Base-by-base conservation (phyloP, 208 protist species). In the Leishmania braziliensis region DNA sequence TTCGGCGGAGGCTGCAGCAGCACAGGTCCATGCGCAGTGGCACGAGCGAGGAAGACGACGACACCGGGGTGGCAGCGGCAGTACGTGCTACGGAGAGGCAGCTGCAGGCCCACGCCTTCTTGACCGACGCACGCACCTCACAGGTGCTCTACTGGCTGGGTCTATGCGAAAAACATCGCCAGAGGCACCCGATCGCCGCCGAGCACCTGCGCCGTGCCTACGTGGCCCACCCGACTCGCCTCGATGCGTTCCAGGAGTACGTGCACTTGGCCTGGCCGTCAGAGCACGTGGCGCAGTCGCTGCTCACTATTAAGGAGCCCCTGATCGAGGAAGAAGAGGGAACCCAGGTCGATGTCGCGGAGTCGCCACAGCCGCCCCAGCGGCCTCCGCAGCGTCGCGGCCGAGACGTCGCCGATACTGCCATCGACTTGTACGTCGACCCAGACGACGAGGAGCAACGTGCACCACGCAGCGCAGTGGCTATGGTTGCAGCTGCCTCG, bases 101-200 rank as follows among this genome's bases (percentile, higher is more conserved):
- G 62, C 72, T 74, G 65, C 77, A 36, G n/a, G 33, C 74, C 36
- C 80, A 77, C 69, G 73, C 76, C 18, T 88, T 91, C 51, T 82
- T 82, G 78, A 76, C 69, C 29, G 72, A 84, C 72, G 76, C 65
- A 18, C 81, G 51, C 50, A 85, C 33, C 80, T 77, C 82, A 50
- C 82, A 90, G 78, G 86, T 93, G 26, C 76, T 85, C 23, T 93
- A 94, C 77, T 96, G 91, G 91, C 82, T 93, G 26, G 92, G 94
- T 48, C 73, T 94, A 36, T 93, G 88, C 33, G 81, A 83, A 71
- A 81, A 92, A 78, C 86, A 86, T 50, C 84, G 83, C 16, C 82
- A 85, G 72, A 78, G 86, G 39, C 71, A 48, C 2, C 65, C 74
- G 18, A 73, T 79, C 72, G 89, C 79, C 6, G 60, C 77, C 6